Evolutionary conservation across 495 filamentous ascomycete species (phyloP), one percentile per base, ranked within the genome.

Genomic region (Penicillium malachiteum): DNA sequence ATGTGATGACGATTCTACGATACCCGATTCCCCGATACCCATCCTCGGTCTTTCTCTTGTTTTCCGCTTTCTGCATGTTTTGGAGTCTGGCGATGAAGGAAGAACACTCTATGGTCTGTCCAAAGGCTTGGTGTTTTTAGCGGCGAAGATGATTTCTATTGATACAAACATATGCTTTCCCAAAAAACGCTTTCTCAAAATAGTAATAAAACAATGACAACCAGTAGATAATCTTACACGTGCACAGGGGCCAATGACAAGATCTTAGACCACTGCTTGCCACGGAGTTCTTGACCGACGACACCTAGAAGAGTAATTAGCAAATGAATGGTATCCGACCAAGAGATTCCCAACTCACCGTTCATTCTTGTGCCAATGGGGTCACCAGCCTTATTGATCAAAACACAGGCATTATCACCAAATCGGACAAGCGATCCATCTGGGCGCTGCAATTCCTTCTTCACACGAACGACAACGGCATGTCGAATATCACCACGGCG

Each of bases 321-420:
- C 39, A 54, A 40, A n/a, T 14, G 39, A 52, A 75, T 41, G 71
- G 73, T 63, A 60, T 58, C 50, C 41, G 11, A 11, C 10, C 16
- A 14, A n/a, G 11, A 34, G 4, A 30, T n/a, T 14, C 30, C 33
- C 6, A 31, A 76, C 80, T 62, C 46, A 88, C 87, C 87, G 72
- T 88, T 97, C 77, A 99, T 83, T 69, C 94, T 85, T 4, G 90
- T 91, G 49, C 94, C 94, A 60, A 99, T 86, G 7, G 94, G 95
- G 69, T 99, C 94, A 4, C 95, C 95, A 6, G 90, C 81, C 81
- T 99, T 99, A 73, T 95, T 97, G 70, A 99, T 88, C 68, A 99
- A 73, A 30, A 97, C 95, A 69, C 94, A 99, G 14, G 94, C 94
- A 76, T 97, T 99, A 68, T 99, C 94, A 76, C 94, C 94, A 73